These are phyloP conservation scores for Macrolepiota dolichaula DNA, from an alignment of 768 basidiomycete genomes.

Conservation along the genomic window DNA sequence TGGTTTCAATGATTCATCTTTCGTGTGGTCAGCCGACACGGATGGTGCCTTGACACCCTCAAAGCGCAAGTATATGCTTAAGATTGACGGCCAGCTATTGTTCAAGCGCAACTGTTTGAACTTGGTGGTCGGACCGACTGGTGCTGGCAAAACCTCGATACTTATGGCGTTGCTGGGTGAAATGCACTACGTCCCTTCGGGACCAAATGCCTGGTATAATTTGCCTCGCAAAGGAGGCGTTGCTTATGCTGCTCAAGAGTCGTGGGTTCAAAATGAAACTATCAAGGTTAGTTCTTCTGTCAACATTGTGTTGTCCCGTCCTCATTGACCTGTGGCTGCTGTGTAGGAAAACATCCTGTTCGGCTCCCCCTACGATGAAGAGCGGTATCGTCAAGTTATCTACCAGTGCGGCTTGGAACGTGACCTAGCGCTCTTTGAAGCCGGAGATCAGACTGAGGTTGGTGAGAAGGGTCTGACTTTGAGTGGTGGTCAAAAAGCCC, in stretches of 20 bases:
- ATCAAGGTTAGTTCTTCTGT: slow-evolving; percentile 39
- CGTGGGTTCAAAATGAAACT: slow-evolving; percentile 78
- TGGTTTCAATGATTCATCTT: slow-evolving; percentile 50
- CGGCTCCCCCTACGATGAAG: slow-evolving; percentile 67
- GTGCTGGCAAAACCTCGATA: slow-evolving; percentile 58
- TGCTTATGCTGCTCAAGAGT: slow-evolving; percentile 76
- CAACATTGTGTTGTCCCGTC: neutral
- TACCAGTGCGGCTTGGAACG: slow-evolving; percentile 68
- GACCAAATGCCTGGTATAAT: slow-evolving; percentile 56
- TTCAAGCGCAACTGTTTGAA: slow-evolving; percentile 53
- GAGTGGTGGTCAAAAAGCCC: slow-evolving; percentile 39
- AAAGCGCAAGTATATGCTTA: slow-evolving; percentile 47
- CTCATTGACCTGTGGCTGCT: neutral
- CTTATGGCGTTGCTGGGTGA: slow-evolving; percentile 63
- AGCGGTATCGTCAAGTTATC: slow-evolving; percentile 69
- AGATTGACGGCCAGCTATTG: slow-evolving; percentile 46
- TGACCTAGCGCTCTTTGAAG: slow-evolving; percentile 63
- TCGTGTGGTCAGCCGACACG: slow-evolving; percentile 47
- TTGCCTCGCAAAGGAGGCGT: slow-evolving; percentile 64
- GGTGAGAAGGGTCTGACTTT: slow-evolving; percentile 66
- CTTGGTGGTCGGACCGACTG: slow-evolving; percentile 56
- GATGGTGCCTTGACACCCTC: slow-evolving; percentile 35
- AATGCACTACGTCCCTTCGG: slow-evolving; percentile 56
- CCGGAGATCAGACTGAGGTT: slow-evolving; percentile 64
- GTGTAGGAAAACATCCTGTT: slow-evolving; percentile 71